phyloP scores from a whole-genome alignment of 306 rosid genomes.

The Glycine soja region DNA sequence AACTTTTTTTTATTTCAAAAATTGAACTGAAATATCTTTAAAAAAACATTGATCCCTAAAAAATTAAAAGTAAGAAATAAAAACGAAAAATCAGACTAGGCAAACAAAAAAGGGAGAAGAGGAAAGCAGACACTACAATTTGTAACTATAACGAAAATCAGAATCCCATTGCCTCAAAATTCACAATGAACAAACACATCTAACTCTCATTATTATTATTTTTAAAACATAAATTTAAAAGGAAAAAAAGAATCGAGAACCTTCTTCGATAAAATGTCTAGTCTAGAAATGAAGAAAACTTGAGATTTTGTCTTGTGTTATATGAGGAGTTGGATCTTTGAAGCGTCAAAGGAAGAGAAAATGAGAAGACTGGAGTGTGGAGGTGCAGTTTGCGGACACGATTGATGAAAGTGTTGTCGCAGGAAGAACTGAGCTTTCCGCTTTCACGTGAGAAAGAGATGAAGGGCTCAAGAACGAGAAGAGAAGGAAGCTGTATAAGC shows the following conservation, averaged over 20 bases:
- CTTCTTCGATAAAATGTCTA: neutral
- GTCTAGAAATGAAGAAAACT: slow-evolving; percentile 32
- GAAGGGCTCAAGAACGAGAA: too few species aligned
- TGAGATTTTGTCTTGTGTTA: neutral
- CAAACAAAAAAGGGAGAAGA: neutral
- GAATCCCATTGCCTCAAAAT: slow-evolving; percentile 3
- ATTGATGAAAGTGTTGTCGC: too few species aligned
- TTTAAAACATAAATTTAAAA: neutral
- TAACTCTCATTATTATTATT: neutral
- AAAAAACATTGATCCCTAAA: neutral
- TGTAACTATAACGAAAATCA: slow-evolving; percentile 26
- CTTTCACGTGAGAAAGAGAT: too few species aligned
- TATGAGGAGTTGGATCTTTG: slow-evolving; percentile 46
- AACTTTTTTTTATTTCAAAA: too few species aligned
- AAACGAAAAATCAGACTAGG: neutral
- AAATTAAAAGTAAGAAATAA: neutral
- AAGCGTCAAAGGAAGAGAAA: neutral
- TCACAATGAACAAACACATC: slow-evolving; percentile 27
- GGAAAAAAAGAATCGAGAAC: slow-evolving; percentile 9
- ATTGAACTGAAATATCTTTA: too few species aligned
- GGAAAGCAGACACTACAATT: neutral
- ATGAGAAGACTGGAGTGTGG: neutral
- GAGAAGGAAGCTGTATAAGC: too few species aligned
- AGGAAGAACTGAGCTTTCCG: too few species aligned
- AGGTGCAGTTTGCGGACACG: slow-evolving; percentile 39